phyloP scores from a whole-genome alignment of 371 early-diverging fungal species.

The Chytridiales sp. region DNA sequence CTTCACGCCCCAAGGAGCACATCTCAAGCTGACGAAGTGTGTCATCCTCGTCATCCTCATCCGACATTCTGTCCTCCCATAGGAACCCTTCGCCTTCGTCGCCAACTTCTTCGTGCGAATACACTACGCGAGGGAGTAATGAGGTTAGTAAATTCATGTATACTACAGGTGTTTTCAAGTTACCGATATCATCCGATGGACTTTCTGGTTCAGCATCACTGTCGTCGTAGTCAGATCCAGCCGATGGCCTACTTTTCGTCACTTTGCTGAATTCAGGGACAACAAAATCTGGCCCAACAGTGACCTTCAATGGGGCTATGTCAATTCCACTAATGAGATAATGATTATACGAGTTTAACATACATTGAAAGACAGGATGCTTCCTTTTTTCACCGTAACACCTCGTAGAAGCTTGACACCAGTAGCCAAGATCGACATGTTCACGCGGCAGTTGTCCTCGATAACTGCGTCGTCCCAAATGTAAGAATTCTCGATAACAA shows the following conservation, averaged over 20 bases:
- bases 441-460: conserved; percentile 62
- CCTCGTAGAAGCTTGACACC: conserved; percentile 64
- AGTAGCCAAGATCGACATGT: conserved; percentile 72
- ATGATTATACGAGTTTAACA: conserved; percentile 11
- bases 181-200: no score
- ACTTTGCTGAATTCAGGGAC: conserved; percentile 62
- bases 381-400: conserved; percentile 41
- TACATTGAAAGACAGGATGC: conserved; percentile 56
- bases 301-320: conserved; percentile 47
- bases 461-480: conserved; percentile 80
- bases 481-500: conserved; percentile 76
- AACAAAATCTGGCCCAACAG: conserved; percentile 72
- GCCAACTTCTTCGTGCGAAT: conserved; percentile 12
- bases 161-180: no score
- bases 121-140: no score
- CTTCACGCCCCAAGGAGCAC: conserved; percentile 7
- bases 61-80: conserved; percentile 19
- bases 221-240: conserved; percentile 5
- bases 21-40: conserved; percentile 11
- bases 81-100: conserved; percentile 13
- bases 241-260: conserved; percentile 13
- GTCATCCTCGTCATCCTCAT: conserved; percentile 43
- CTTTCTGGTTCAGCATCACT: conserved; percentile 44
- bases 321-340: neutral
- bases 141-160: no score